phyloP scores from a whole-genome alignment of 306 rosid species.

The Sechiopsis laciniata region DNA sequence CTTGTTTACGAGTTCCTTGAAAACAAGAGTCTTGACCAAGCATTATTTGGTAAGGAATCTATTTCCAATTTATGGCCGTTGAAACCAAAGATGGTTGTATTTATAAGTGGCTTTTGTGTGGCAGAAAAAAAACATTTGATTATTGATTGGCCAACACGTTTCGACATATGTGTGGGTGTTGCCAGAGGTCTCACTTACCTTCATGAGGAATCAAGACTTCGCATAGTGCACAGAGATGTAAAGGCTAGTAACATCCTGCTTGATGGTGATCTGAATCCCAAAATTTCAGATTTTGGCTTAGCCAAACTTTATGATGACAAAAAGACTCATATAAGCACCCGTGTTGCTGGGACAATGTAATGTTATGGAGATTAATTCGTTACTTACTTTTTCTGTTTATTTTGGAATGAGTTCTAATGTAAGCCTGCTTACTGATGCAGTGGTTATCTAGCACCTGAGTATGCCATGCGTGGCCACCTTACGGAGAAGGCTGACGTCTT shows the following conservation, averaged over 20 bases:
- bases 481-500: constrained; percentile 81
- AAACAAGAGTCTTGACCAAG: constrained; percentile 31
- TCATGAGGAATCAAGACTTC: constrained; percentile 33
- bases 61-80: background rate
- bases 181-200: constrained; percentile 36
- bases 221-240: constrained; percentile 37
- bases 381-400: background rate
- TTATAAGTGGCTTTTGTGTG: background rate
- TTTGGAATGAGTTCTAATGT: background rate
- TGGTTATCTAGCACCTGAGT: constrained; percentile 83
- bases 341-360: constrained; percentile 39
- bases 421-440: constrained; percentile 30
- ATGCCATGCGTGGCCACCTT: constrained; percentile 81
- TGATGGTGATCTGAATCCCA: constrained; percentile 20
- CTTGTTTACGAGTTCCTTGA: constrained; percentile 36
- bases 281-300: constrained; percentile 37
- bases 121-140: constrained; percentile 18
- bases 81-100: background rate
- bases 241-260: constrained; percentile 40
- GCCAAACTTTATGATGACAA: constrained; percentile 35
- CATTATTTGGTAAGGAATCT: constrained; percentile 25
- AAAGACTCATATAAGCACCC: constrained; percentile 38
- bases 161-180: constrained; percentile 29
- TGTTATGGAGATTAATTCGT: constrained; percentile 13
- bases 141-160: constrained; percentile 33